Evolutionary conservation across 805 yeast genomes (phyloP), one percentile per base, ranked within the genome.

Genomic region (Yamadazyma nakazawae): DNA sequence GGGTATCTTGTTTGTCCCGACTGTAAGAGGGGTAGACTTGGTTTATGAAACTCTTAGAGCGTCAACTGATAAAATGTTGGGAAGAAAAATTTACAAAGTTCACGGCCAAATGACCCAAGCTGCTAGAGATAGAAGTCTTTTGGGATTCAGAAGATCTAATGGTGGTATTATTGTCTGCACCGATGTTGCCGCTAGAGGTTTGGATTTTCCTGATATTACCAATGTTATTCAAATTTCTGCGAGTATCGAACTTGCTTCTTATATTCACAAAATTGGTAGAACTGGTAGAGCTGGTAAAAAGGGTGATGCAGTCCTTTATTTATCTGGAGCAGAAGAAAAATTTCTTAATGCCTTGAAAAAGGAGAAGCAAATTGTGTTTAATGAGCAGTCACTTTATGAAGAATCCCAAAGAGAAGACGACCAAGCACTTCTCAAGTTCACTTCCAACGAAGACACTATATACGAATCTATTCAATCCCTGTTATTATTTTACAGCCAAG

Each of bases 101-200:
- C 96, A 90, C 57, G 96, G 97, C 45, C 81, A 84, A 59, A 67
- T 86, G 63, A 64, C 84, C 25, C 96, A 88, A 67, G 70, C 73
- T 21, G 75, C 71, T 39, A 82, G 98, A 62, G 85, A 84, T 51
- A 68, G 72, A 50, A 65, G 80, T 21, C 80, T 86, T 32, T 72
- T 71, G 42, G 59, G 60, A 31, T 87, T 84, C 72, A 78, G 82
- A 53, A 55, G 50, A 48, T 41, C 48, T 21, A 58, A 46, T 55
- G 72, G 64, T 25, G 86, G 88, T 46, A 61, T 91, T 38, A 74
- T 92, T 47, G 79, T 92, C 45, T 84, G 92, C 46, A 87, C 97
- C 6, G 96, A 90, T 67, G 97, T 92, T 49, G 95, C 91, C 51
- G 97, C 97, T 12, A 82, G 98, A 69, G 98, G 98, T 55, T 83